Evolutionary conservation across 805 yeast genomes (phyloP).

Genomic region (Monosporozyma unispora): DNA sequence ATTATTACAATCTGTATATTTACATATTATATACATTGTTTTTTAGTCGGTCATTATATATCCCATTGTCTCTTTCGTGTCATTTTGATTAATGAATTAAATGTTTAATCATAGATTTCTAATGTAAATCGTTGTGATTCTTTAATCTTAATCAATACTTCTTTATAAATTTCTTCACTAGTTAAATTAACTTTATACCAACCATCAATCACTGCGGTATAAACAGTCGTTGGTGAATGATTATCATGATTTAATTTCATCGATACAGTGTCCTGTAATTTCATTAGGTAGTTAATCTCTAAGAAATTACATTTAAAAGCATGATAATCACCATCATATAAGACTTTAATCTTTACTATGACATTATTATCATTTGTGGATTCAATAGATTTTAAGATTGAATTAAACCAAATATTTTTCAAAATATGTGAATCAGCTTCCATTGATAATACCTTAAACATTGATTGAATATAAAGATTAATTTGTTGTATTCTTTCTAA

Average conservation of each 20-base stretch:
- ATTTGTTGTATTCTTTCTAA: conserved; percentile 9
- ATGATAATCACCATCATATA: conserved; percentile 16
- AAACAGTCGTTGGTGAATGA: background rate
- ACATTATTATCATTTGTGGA: background rate
- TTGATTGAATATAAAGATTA: conserved; percentile 5
- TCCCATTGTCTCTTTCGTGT: background rate
- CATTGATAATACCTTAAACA: background rate
- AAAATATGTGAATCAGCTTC: background rate
- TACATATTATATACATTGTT: background rate
- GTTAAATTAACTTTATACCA: conserved; percentile 15
- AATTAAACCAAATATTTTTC: conserved; percentile 5
- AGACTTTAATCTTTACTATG: conserved; percentile 15
- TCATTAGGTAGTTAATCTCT: conserved; percentile 10
- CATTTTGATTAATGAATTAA: background rate
- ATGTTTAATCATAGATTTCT: conserved; percentile 2
- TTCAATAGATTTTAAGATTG: conserved; percentile 5
- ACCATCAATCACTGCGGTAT: conserved; percentile 12
- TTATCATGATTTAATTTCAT: background rate
- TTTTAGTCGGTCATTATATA: background rate
- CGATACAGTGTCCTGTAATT: conserved; percentile 6
- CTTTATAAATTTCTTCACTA: conserved; percentile 10
- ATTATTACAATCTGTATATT: background rate
- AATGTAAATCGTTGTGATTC: conserved; percentile 9
- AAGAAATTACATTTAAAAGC: conserved; percentile 12
- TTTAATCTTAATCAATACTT: conserved; percentile 8